Conservation (phyloP, 805 yeast genomes). For the Cyberlindnera amylophila region DNA sequence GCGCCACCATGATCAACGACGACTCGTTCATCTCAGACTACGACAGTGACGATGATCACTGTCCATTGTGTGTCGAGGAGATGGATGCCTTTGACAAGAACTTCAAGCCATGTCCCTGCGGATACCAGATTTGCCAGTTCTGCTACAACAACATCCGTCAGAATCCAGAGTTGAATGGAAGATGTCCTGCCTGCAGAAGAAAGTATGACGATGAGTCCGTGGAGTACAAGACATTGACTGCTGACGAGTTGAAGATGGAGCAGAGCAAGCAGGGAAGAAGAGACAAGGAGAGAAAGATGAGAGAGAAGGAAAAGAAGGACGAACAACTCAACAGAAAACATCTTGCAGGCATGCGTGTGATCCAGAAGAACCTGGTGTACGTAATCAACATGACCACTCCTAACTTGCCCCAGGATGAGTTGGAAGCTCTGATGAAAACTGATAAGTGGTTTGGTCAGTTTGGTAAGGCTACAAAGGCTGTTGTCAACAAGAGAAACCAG, state of each 20-base stretch:
- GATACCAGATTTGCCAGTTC: conserved; percentile 96
- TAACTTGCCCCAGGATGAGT: conserved; percentile 64
- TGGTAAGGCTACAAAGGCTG: conserved; percentile 91
- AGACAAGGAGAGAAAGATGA: conserved; percentile 77
- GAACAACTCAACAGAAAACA: conserved; percentile 81
- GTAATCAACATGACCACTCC: conserved; percentile 93
- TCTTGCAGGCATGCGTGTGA: conserved; percentile 96
- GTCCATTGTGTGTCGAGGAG: conserved; percentile 97
- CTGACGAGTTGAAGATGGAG: conserved; percentile 81
- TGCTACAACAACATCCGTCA: conserved; percentile 96
- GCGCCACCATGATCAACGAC: conserved; percentile 31
- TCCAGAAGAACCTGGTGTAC: conserved; percentile 93
- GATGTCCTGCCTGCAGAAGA: conserved; percentile 97
- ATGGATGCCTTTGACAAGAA: conserved; percentile 95
- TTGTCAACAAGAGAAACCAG: conserved; percentile 75
- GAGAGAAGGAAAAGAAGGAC: conserved; percentile 89
- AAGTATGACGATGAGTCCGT: conserved; percentile 90
- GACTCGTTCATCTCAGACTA: conserved; percentile 63
- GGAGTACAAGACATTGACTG: conserved; percentile 75
- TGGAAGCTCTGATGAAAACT: conserved; percentile 75
- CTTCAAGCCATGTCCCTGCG: conserved; percentile 99
- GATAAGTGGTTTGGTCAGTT: conserved; percentile 98
- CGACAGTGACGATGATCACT: conserved; percentile 62
- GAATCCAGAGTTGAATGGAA: conserved; percentile 91
- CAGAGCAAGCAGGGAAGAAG: conserved; percentile 76